Evolutionary conservation across 1,284 basidiomycete genomes (phyloP), one percentile per base, ranked within the genome.

Genomic region (Earliella scabrosa): DNA sequence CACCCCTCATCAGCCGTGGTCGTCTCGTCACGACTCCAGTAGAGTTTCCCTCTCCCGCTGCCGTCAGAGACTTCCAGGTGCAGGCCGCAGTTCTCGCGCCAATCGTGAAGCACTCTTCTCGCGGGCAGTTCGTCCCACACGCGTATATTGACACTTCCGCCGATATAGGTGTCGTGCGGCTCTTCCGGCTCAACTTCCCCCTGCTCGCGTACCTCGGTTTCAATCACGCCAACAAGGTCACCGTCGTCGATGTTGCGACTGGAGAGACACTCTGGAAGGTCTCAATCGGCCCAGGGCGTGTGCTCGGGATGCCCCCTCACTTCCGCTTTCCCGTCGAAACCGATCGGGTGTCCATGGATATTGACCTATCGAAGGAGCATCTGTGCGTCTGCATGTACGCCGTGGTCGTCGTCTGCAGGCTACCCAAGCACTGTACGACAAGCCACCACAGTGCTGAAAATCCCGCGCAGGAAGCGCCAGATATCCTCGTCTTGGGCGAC

Each of bases 91-190:
- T 40, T n/a, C 35, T 47, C 36, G 57, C 57, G 7, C 46, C 54
- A 7, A 35, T 34, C 36, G 31, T 10, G 40, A 46, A 11, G 18
- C 43, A 18, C 45, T 61, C 44, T 13, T 6, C 45, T 20, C 63
- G 66, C 10, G 66, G 66, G 2, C 57, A 61, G 11, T 67, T 61
- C 44, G 48, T 59, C 16, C 65, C 65, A 3, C 64, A 68, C 44
- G 66, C 61, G 18, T 65, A 59, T 49, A 48, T 65, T 21, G 51
- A 54, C 18, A 47, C 56, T 13, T 50, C 57, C 18, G 38, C 29
- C 43, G 40, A 56, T 38, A 50, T 57, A 39, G 54, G 54, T 14
- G 9, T 45, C 6, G 41, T 65, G n/a, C 64, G 61, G 35, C 44
- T 60, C 39, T 58, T 54, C 49, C 61, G 58, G 11, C 26, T 67